phyloP scores from a whole-genome alignment of 2,329 filamentous ascomycete genomes.

The Trichoderma afroharzianum region DNA sequence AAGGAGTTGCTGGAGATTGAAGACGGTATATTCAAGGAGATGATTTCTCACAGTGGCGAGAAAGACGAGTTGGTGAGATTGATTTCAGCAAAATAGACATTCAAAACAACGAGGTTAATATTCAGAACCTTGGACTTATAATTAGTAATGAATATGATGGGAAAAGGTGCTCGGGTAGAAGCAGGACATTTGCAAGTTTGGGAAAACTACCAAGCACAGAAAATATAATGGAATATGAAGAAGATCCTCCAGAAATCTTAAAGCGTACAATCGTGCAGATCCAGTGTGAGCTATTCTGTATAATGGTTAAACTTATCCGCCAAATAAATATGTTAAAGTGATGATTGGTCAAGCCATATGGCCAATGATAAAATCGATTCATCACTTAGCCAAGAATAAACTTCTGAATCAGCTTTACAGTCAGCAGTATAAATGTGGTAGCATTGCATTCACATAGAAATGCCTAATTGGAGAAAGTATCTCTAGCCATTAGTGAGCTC shows the following conservation, averaged over 20 bases:
- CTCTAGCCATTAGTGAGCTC: background rate
- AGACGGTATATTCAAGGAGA: conserved; percentile 48
- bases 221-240: background rate
- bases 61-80: conserved; percentile 5
- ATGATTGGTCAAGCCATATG: background rate
- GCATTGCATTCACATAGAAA: background rate
- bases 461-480: background rate
- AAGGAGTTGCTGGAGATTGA: conserved; percentile 48
- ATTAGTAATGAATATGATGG: background rate
- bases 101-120: background rate
- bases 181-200: background rate
- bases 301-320: background rate
- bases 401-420: background rate
- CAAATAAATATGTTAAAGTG: background rate
- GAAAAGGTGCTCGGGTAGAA: background rate
- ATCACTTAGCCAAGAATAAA: background rate
- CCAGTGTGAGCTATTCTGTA: background rate
- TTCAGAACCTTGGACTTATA: background rate
- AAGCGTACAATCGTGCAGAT: background rate
- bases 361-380: background rate
- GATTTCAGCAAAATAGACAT: background rate
- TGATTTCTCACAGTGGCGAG: conserved; percentile 31
- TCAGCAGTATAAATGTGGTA: background rate
- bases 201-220: background rate
- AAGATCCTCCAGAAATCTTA: background rate